Evolutionary conservation across 2,329 filamentous ascomycete species (phyloP).

Genomic region (Cryphonectria parasitica): DNA sequence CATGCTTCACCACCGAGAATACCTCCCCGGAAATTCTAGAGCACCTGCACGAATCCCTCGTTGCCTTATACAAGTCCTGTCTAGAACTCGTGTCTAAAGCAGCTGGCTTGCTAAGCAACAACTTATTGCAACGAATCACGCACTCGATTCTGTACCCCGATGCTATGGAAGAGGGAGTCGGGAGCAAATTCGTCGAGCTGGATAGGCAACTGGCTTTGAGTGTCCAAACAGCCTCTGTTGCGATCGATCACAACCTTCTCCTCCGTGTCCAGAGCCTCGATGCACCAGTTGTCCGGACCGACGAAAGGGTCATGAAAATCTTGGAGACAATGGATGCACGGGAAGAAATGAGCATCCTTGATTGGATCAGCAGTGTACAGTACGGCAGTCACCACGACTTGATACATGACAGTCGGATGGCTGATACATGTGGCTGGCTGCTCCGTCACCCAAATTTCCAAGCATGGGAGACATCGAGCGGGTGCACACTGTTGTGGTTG

Average conservation of each 20-base stretch:
- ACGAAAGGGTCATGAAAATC: neutral
- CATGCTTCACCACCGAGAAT: neutral
- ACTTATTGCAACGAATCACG: neutral
- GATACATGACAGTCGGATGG: slow-evolving; percentile 20
- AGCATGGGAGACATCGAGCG: slow-evolving; percentile 22
- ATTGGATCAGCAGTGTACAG: slow-evolving; percentile 29
- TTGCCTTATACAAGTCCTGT: neutral
- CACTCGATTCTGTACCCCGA: neutral
- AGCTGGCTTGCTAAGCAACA: neutral
- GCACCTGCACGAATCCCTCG: neutral
- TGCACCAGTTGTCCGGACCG: neutral
- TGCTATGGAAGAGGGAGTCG: neutral
- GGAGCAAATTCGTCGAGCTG: neutral
- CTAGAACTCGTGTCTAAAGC: neutral
- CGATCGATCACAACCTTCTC: neutral
- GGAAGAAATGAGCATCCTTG: slow-evolving; percentile 24
- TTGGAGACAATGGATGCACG: slow-evolving; percentile 16
- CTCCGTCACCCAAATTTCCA: slow-evolving; percentile 16
- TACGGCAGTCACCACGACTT: slow-evolving; percentile 26
- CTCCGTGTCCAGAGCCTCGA: neutral
- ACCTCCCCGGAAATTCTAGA: neutral
- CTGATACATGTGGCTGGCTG: slow-evolving; percentile 28
- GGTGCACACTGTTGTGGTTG: slow-evolving; percentile 27
- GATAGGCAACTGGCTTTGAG: neutral
- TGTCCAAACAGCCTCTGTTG: neutral